A percentile compares a stretch with the other conserved stretches of the same genome.
These are phyloP conservation scores for Murraya paniculata DNA, from an alignment of 345 rosid genomes.

Conservation along the genomic window DNA sequence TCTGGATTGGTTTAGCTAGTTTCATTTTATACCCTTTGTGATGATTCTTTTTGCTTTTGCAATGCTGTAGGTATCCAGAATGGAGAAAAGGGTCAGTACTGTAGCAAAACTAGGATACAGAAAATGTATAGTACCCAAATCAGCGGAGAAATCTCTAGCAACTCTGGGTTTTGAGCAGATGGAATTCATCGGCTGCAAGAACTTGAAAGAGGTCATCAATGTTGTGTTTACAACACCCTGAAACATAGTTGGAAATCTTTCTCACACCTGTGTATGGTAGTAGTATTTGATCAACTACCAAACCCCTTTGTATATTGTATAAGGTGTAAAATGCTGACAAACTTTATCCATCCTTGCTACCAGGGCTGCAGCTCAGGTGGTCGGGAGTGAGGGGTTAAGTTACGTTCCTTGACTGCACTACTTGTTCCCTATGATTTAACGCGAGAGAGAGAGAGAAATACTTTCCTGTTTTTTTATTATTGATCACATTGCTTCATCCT, in stretches of 20 bases:
- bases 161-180: constrained; percentile 33
- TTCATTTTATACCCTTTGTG: neutral
- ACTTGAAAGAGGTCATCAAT: constrained; percentile 69
- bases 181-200: constrained; percentile 61
- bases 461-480: neutral
- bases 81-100: constrained; percentile 75
- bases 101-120: constrained; percentile 75
- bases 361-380: neutral
- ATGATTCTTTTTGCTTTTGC: neutral
- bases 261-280: neutral
- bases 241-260: constrained; percentile 9
- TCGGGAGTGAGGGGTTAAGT: neutral
- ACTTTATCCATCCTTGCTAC: neutral
- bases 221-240: constrained; percentile 39
- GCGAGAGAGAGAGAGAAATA: neutral
- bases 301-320: neutral
- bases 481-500: neutral
- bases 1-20: neutral
- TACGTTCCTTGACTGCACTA: neutral
- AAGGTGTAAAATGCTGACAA: neutral
- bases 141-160: constrained; percentile 47
- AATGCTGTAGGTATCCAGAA: constrained; percentile 59
- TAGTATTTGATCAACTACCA: neutral
- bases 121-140: constrained; percentile 68
- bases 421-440: neutral